Conservation (phyloP, 1,284 basidiomycete genomes). For the Trichosporon sp. region DNA sequence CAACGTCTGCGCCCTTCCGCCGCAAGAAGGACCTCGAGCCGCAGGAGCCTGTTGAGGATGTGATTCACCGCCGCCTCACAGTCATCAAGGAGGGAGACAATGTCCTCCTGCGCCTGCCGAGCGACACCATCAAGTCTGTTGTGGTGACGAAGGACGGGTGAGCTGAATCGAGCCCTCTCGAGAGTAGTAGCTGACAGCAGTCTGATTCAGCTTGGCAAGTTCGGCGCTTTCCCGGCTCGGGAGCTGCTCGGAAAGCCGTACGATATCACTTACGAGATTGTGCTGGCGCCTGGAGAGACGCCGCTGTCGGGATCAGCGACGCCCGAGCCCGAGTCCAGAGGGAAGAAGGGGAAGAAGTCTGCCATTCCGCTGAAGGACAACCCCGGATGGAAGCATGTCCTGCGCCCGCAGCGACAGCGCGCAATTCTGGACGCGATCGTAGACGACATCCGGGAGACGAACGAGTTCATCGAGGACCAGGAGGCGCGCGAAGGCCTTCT, state of each 20-base stretch:
- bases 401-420: slow-evolving; percentile 35
- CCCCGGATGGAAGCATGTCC: slow-evolving; percentile 38
- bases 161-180: slow-evolving; percentile 11
- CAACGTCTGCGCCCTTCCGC: neutral
- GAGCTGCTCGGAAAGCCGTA: slow-evolving; percentile 50
- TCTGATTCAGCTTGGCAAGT: slow-evolving; percentile 51
- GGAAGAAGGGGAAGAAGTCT: slow-evolving; percentile 28
- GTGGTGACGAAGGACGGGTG: slow-evolving; percentile 44
- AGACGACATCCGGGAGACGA: slow-evolving; percentile 48
- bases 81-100: slow-evolving; percentile 49
- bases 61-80: slow-evolving; percentile 38
- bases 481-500: slow-evolving; percentile 58
- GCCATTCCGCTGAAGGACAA: slow-evolving; percentile 19
- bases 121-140: slow-evolving; percentile 50
- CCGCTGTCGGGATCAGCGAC: slow-evolving; percentile 4
- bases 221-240: slow-evolving; percentile 49
- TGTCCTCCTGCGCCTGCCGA: slow-evolving; percentile 51
- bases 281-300: slow-evolving; percentile 19
- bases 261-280: slow-evolving; percentile 53
- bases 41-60: slow-evolving; percentile 24
- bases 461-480: slow-evolving; percentile 56
- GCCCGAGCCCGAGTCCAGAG: slow-evolving; percentile 1
- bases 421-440: slow-evolving; percentile 34
- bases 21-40: neutral
- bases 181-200: slow-evolving; percentile 26